These are phyloP conservation scores for Orbilia oligospora DNA, from an alignment of 2,329 filamentous ascomycete genomes.

Conservation along the genomic window DNA sequence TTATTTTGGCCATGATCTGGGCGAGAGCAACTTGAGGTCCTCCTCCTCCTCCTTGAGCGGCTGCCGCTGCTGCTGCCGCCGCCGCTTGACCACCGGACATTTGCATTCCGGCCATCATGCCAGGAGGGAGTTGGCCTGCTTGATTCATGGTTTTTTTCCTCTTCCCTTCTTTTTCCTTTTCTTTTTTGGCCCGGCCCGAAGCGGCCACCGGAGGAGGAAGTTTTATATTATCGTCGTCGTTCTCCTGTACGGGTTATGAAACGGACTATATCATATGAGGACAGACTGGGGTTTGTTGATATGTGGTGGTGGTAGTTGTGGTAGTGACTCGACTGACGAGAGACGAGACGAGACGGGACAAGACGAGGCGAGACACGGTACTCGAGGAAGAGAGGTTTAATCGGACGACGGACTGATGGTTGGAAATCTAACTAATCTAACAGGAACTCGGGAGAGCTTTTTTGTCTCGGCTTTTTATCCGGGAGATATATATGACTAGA, in stretches of 20 bases:
- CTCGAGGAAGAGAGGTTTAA: not conserved
- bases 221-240: not conserved
- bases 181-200: slow-evolving; percentile 12
- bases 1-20: slow-evolving; percentile 38
- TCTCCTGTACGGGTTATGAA: not conserved
- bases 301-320: not conserved
- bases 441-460: too few relatives aligned
- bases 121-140: slow-evolving; percentile 40
- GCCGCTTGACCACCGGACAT: slow-evolving; percentile 11
- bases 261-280: not conserved
- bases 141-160: slow-evolving; percentile 33
- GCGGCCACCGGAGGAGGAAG: slow-evolving; percentile 14
- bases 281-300: too few relatives aligned
- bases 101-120: slow-evolving; percentile 36
- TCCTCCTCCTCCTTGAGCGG: slow-evolving; percentile 23
- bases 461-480: too few relatives aligned
- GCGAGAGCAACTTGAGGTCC: slow-evolving; percentile 25
- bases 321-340: not conserved
- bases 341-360: not conserved
- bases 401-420: not conserved
- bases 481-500: too few relatives aligned
- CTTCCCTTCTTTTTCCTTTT: too few relatives aligned
- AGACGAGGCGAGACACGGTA: slow-evolving; percentile 7
- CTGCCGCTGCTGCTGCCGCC: too few relatives aligned
- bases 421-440: not conserved